These are phyloP conservation scores for Calendula officinalis DNA, from an alignment of 129 eudicot species.

Conservation along the genomic window DNA sequence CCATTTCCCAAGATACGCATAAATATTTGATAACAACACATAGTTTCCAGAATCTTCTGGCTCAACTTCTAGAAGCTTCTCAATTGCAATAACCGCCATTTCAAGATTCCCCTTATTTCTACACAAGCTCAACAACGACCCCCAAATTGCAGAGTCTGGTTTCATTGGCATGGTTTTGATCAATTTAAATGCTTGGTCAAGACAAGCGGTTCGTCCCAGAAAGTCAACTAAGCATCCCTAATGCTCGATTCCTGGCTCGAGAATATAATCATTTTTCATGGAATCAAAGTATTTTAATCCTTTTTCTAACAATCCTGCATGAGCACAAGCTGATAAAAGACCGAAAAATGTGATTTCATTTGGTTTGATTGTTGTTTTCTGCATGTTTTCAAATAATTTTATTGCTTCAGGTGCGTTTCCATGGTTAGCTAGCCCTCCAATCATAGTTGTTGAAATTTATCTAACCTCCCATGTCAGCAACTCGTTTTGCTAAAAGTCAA, in stretches of 20 bases:
- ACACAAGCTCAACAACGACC: conserved; percentile 58
- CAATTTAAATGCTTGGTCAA: conserved; percentile 44
- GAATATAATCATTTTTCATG: conserved; percentile 44
- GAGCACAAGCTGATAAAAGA: conserved; percentile 67
- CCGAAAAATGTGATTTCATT: conserved; percentile 63
- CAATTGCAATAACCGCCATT: conserved; percentile 50
- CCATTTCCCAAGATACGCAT: conserved; percentile 61
- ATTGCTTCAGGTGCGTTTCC: conserved; percentile 56
- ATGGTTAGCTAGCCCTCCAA: conserved; percentile 49
- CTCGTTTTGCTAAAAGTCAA: background rate
- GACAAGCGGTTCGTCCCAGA: conserved; percentile 51
- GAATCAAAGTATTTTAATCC: conserved; percentile 52
- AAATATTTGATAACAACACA: conserved; percentile 54
- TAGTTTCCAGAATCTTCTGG: conserved; percentile 62
- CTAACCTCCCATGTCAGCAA: background rate
- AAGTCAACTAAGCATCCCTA: conserved; percentile 62
- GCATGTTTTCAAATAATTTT: conserved; percentile 47
- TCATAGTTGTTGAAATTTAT: too few species aligned
- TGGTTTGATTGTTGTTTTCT: conserved; percentile 41
- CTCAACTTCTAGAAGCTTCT: conserved; percentile 53
- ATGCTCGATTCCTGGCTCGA: conserved; percentile 55
- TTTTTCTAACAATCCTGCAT: conserved; percentile 46
- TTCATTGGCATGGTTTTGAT: conserved; percentile 51
- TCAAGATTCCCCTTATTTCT: conserved; percentile 48
- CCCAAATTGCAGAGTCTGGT: conserved; percentile 65